Conservation (phyloP, 768 basidiomycete genomes). For the Boletus fagicola region DNA sequence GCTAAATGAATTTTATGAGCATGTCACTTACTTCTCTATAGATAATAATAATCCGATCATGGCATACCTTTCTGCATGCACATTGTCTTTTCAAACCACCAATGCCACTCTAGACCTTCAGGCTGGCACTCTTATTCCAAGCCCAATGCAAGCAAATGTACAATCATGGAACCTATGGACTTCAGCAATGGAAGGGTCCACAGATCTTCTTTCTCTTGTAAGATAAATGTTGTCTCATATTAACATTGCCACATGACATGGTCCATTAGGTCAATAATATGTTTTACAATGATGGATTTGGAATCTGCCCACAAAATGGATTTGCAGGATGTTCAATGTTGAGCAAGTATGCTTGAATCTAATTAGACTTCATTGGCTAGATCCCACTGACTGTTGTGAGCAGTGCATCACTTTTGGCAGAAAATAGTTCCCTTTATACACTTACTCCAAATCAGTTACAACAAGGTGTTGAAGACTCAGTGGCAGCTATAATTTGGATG, state of each 20-base stretch:
- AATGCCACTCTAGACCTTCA: constrained; percentile 4
- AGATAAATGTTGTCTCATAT: not conserved
- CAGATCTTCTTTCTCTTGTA: not conserved
- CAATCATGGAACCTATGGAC: constrained; percentile 12
- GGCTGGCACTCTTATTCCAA: not conserved
- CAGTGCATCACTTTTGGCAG: not conserved
- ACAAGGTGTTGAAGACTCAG: not conserved
- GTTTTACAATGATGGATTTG: not conserved
- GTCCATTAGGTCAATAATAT: not conserved
- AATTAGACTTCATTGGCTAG: not conserved
- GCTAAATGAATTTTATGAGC: no score
- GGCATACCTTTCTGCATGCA: no score
- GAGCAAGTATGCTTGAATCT: not conserved
- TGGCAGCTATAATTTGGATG: constrained; percentile 11
- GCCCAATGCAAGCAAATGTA: not conserved
- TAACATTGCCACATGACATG: accelerated
- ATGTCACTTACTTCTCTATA: not conserved
- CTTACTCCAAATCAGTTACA: constrained; percentile 4
- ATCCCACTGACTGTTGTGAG: not conserved
- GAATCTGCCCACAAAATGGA: constrained; percentile 1
- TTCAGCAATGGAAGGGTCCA: not conserved
- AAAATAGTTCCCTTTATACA: not conserved
- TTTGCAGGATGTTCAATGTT: not conserved
- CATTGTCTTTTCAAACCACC: no score
- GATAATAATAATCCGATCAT: not conserved